Conservation (phyloP, 225 moss, liverwort and hornwort species). For the Takakia lepidozioides region DNA sequence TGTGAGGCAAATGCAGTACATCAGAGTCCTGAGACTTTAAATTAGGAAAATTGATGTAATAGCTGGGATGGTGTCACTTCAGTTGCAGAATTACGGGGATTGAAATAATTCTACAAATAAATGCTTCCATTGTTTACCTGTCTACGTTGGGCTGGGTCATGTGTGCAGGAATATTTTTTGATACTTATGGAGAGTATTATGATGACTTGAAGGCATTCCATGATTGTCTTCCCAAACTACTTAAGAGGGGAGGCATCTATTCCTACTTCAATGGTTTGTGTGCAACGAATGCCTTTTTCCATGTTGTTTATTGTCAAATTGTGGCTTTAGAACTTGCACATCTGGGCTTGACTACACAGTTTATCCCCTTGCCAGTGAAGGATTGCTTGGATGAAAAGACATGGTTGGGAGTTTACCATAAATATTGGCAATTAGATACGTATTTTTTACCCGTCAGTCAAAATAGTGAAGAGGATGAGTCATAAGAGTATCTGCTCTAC, state of each 20-base stretch:
- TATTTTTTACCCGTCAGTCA: slow-evolving; percentile 89
- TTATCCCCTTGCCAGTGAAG: slow-evolving; percentile 78
- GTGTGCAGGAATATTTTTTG: slow-evolving; percentile 90
- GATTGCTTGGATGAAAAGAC: slow-evolving; percentile 85
- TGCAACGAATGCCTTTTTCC: slow-evolving; percentile 94
- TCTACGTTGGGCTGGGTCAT: no score
- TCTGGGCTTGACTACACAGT: slow-evolving; percentile 68
- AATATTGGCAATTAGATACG: slow-evolving; percentile 94
- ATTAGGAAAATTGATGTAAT: no score
- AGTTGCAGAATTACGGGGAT: no score
- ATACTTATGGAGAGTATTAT: slow-evolving; percentile 91
- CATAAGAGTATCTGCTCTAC: no score
- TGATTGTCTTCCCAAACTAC: slow-evolving; percentile 61
- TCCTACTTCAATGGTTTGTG: slow-evolving; percentile 97
- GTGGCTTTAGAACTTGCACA: slow-evolving; percentile 74
- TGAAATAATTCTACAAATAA: no score
- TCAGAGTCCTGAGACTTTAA: no score
- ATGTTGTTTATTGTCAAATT: slow-evolving; percentile 91
- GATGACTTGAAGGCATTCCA: slow-evolving; percentile 88
- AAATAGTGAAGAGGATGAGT: slow-evolving; percentile 30
- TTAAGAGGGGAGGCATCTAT: slow-evolving; percentile 69
- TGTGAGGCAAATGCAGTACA: no score
- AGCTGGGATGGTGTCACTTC: no score
- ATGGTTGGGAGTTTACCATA: slow-evolving; percentile 75
- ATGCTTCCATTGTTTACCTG: no score